phyloP scores from a whole-genome alignment of 441 rosid genomes.

The Bocquillonia castaneifolia region DNA sequence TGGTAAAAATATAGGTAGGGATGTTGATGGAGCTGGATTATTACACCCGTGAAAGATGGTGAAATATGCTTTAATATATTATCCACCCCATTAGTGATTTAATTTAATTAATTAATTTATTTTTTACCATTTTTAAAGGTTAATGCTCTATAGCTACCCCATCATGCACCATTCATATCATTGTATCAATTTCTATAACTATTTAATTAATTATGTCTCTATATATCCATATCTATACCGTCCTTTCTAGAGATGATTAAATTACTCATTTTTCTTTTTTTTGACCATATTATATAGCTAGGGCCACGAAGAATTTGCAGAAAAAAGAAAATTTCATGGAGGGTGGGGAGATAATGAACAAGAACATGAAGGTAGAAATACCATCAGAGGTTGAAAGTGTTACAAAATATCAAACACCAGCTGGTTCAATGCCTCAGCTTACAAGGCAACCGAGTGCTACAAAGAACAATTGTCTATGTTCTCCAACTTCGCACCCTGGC shows the following conservation, averaged over 20 bases:
- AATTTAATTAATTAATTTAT: not conserved
- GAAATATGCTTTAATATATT: too few species aligned
- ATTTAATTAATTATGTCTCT: too few species aligned
- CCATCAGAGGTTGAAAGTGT: constrained; percentile 18
- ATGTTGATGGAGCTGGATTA: constrained; percentile 29
- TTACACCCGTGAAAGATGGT: constrained; percentile 31
- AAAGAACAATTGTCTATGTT: constrained; percentile 43
- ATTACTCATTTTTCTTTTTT: too few species aligned
- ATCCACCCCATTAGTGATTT: not conserved
- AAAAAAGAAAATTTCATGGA: constrained; percentile 23
- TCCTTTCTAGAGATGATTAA: not conserved
- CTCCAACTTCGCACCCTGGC: constrained; percentile 58
- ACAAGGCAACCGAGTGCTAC: constrained; percentile 41
- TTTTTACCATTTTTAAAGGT: too few species aligned
- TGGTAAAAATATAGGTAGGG: constrained; percentile 31
- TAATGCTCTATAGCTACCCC: not conserved
- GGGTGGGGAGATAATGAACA: constrained; percentile 20
- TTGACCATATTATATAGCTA: too few species aligned
- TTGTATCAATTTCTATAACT: too few species aligned
- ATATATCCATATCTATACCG: not conserved
- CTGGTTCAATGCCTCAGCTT: constrained; percentile 15
- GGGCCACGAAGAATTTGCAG: not conserved
- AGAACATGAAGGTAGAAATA: constrained; percentile 29
- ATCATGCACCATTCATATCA: not conserved
- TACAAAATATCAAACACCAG: constrained; percentile 13